Conservation (phyloP, 106 monocot genomes). For the Posidonia australis region DNA sequence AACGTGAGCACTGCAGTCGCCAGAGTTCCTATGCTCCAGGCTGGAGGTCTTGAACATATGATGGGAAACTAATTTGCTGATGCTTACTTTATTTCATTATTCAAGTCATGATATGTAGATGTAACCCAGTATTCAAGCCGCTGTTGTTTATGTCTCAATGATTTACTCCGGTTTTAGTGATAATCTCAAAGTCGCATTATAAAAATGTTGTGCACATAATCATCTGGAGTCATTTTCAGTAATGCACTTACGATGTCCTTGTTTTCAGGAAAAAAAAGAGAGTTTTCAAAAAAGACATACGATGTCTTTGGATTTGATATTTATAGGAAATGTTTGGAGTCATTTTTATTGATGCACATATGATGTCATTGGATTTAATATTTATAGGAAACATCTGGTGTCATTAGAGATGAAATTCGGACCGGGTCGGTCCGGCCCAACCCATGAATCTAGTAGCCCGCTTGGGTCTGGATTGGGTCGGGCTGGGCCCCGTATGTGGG, state of each 20-base stretch:
- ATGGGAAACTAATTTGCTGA: slow-evolving; percentile 24
- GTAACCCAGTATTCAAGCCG: background rate
- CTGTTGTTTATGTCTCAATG: background rate
- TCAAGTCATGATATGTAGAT: background rate
- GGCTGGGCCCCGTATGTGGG: too few species aligned
- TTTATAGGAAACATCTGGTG: too few species aligned
- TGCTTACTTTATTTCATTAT: slow-evolving; percentile 1
- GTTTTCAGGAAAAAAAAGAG: too few species aligned
- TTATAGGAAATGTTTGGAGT: too few species aligned
- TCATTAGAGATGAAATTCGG: too few species aligned
- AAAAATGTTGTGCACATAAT: background rate
- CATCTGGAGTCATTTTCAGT: background rate
- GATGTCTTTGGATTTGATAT: too few species aligned
- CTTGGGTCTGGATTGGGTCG: too few species aligned
- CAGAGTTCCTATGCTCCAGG: slow-evolving; percentile 27
- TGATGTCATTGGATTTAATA: too few species aligned
- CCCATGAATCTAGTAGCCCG: too few species aligned
- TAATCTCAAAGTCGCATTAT: background rate
- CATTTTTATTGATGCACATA: too few species aligned
- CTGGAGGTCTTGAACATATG: slow-evolving; percentile 39
- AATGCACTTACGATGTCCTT: background rate
- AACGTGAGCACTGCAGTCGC: slow-evolving; percentile 36
- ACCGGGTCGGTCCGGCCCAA: too few species aligned
- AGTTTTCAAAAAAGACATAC: too few species aligned
- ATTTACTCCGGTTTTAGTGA: background rate